Base-by-base conservation (phyloP, 257 asterid species). In the Salvia splendens region DNA sequence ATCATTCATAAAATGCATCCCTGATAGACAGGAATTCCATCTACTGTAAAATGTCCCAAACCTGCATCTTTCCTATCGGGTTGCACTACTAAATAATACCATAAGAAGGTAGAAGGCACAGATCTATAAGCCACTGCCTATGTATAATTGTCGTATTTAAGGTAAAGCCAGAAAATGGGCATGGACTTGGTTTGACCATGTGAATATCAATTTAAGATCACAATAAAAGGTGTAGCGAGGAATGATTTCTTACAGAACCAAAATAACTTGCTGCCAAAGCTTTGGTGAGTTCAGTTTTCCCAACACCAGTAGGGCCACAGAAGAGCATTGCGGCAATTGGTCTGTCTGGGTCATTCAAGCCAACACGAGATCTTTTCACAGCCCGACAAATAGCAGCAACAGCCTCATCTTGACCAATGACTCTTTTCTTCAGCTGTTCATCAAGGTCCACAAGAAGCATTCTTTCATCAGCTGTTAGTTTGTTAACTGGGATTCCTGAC, bases 231-330 rank as follows among this genome's bases (percentile, higher is more conserved):
- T 32, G 41, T 11, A 42, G 47, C 17, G 60, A 69, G 64, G 51
- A 40, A 30, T 24, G 77, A 79, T 65, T 73, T 63, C 97, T 84
- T 84, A 93, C 99, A 17, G 96, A 93, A 57, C 99, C 99, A 75
- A 93, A 93, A 74, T 88, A 93, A 65, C 81, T 81, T 48, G 95
- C 95, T 58, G 97, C 95, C 82, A 93, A 68, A 68, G 99, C 97
- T 85, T 90, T 93, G 59, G 96, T 78, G 67, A 93, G 91, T 77
- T 93, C 99, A 58, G 97, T 90, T 87, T 93, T 93, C 67, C 99
- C 99, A 50, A 93, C 99, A 73, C 99, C 99, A 42, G 99, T 93
- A 42, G 99, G 97, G 55, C 99, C 99, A 84, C 99, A 93, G 83
- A 93, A 93, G 77, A 93, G 96, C 92, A 93, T 86, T 41, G 96